Base-by-base conservation (phyloP, 2,329 filamentous ascomycete species). In the Diaporthe humulicola region DNA sequence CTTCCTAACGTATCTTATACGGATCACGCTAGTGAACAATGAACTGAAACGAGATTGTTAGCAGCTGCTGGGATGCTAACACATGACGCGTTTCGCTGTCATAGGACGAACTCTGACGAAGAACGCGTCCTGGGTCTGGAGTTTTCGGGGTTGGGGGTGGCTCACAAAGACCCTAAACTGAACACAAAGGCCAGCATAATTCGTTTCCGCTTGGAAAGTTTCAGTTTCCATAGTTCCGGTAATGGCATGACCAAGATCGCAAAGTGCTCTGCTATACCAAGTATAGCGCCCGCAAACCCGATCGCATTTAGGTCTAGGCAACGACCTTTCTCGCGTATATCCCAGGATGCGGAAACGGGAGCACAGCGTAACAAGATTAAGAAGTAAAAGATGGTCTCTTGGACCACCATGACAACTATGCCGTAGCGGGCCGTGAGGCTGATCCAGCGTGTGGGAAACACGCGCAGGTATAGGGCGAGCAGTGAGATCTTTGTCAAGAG, bases 401-500 rank as follows among this genome's bases (percentile, higher is more conserved):
- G 71, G 9, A 73, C 19, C 7, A 73, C 42, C 45, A 73, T 57
- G 9, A 66, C 25, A 36, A 22, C 7, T 25, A 73, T 73, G 12
- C 71, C 58, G 45, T 54, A 42, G n/a, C 45, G 58, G 17, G 61
- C 71, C 25, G 71, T 66, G 33, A 66, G 50, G 28, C 28, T 61
- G 66, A 74, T 38, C 72, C 72, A 74, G 40, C 72, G 72, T 10
- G 33, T 50, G 17, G 72, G 64, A 50, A 74, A 74, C 17, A 74
- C 54, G 7, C 72, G 72, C n/a, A 57, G 42, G 45, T 70, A 74
- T 10, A 74, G 40, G 7, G 57, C 28, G 30, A 74, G 64, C 1
- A 60, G 67, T 7, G 72, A 74, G 42, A 74, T 45, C 56, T 71
- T 66, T n/a, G 57, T 61, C 8, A 70, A 25, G 19, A 71, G 40